Percentiles rank a stretch among this genome's conserved stretches.
Conservation (phyloP, 257 asterid species). For the Rauvolfia tetraphylla region DNA sequence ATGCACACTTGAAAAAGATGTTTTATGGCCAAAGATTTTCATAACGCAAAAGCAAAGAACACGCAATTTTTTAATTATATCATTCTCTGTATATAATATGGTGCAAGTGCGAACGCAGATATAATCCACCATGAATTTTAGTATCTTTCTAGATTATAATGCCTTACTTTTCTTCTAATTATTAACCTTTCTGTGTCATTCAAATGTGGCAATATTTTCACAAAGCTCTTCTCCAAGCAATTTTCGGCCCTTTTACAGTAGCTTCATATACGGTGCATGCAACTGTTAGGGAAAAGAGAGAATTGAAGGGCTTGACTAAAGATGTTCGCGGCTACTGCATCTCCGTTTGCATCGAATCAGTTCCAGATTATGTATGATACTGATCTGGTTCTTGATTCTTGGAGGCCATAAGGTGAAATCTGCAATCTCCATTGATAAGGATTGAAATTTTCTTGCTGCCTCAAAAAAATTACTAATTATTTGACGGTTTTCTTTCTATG, state of each 20-base stretch:
- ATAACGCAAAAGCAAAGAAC: slow-evolving; percentile 11
- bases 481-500: too few species aligned
- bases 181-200: slow-evolving; percentile 17
- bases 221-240: background rate
- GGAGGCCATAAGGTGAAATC: background rate
- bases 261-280: slow-evolving; percentile 2
- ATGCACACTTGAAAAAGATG: slow-evolving; percentile 15
- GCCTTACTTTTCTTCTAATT: slow-evolving; percentile 16
- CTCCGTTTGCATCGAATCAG: too few species aligned
- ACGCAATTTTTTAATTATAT: background rate
- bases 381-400: too few species aligned
- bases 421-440: background rate
- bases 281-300: background rate
- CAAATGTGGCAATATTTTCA: background rate
- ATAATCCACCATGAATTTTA: slow-evolving; percentile 12
- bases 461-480: too few species aligned
- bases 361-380: background rate
- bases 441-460: too few species aligned
- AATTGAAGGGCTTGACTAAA: background rate
- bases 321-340: too few species aligned
- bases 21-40: background rate
- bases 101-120: slow-evolving; percentile 24
- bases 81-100: background rate
- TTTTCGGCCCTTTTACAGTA: background rate
- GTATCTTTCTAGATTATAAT: slow-evolving; percentile 4